Evolutionary conservation across 805 yeast species (phyloP), one percentile per base, ranked within the genome.

Genomic region (Clavispora phyllophila): DNA sequence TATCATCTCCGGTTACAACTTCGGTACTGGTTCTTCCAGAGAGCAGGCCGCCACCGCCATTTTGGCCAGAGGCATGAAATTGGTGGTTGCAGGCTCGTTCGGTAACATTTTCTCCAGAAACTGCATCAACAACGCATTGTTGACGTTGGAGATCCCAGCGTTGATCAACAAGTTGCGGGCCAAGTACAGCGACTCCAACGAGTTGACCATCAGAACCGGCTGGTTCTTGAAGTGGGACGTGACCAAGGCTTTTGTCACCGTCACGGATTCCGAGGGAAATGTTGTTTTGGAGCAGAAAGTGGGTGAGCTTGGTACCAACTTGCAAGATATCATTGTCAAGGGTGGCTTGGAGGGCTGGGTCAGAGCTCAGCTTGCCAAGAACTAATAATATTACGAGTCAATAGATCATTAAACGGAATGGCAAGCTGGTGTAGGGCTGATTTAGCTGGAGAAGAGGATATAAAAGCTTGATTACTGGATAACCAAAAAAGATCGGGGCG

Each of bases 291-390:
- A 77, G 52, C 95, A 87, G 62, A 86, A 85, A 66, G 98, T 93
- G 38, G 97, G 98, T 46, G 98, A 93, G 65, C 75, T 93, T 49
- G 98, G 99, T 51, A 81, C 89, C 42, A 90, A 90, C 64, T 75
- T 93, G 61, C 99, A 93, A 70, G 99, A 93, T 55, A 93, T 93
- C 57, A 93, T 93, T 51, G 90, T 91, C 50, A 84, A 88, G 63
- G 99, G 99, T 38, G 99, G 99, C 44, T 79, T 93, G 45, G 99
- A 93, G 75, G 95, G 96, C 33, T 93, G 99, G 99, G 97, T 93
- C 45, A 85, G 77, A 65, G 73, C 89, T 17, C 84, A 87, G 62
- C 68, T 83, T 50, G 36, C 39, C 8, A 10, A 27, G 20, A 34
- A 15, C 32, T 13, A 18, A 39, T n/a, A 9, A 23, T 15, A 14